Conservation (phyloP, 2,329 filamentous ascomycete genomes). For the Colletotrichum horii region DNA sequence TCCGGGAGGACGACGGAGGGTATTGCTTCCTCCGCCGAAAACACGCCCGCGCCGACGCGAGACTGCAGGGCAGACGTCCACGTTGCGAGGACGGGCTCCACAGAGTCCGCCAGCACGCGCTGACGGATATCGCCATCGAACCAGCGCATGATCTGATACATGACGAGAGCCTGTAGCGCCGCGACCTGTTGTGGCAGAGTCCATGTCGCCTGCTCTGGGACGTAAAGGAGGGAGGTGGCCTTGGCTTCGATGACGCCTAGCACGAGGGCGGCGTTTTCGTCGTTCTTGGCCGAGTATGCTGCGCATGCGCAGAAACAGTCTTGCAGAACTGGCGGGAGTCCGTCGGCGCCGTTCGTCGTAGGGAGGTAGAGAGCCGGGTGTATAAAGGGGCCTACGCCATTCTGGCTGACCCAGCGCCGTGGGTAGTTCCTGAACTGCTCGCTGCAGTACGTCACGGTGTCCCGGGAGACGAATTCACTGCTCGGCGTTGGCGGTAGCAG, state of each 20-base stretch:
- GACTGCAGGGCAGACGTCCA: conserved; percentile 22
- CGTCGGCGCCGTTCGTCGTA: conserved; percentile 16
- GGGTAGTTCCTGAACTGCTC: conserved; percentile 27
- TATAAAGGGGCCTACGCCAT: conserved; percentile 30
- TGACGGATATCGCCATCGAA: conserved; percentile 27
- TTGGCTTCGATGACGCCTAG: conserved; percentile 29
- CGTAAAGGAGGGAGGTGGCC: conserved; percentile 23
- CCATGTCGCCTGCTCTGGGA: conserved; percentile 21
- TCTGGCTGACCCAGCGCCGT: conserved; percentile 27
- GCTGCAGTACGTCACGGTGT: conserved; percentile 20
- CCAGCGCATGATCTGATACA: conserved; percentile 29
- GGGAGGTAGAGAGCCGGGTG: conserved; percentile 30
- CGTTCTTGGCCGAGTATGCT: conserved; percentile 28
- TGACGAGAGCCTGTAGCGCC: conserved; percentile 25
- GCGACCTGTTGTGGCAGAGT: conserved; percentile 24
- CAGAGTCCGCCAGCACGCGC: conserved; percentile 25
- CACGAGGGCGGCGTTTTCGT: conserved; percentile 26
- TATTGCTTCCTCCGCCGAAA: conserved; percentile 8
- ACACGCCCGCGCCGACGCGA: conserved; percentile 16
- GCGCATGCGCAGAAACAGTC: conserved; percentile 32
- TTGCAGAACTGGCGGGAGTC: conserved; percentile 28
- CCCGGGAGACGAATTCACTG: conserved; percentile 6
- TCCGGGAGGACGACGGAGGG: neutral
- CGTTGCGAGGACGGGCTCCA: conserved; percentile 20
- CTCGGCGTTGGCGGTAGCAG: neutral